Evolutionary conservation across 768 basidiomycete genomes (phyloP).

Genomic region (Infundibulicybe gibba): DNA sequence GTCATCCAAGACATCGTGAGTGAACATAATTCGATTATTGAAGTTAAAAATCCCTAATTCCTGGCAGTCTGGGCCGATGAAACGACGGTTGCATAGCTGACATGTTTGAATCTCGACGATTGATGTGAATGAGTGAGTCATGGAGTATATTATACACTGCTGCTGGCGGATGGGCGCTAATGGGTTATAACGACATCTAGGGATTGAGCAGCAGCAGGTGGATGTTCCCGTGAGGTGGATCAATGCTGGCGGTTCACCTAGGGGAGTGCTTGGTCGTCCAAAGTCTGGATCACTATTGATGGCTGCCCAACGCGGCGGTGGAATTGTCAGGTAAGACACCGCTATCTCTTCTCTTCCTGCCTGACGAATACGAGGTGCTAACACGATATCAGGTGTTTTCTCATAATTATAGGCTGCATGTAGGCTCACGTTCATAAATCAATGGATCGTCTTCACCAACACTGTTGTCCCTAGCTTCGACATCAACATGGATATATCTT

Average conservation of each 20-base stretch:
- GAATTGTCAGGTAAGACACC: constrained; percentile 7
- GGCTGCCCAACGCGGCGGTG: constrained; percentile 8
- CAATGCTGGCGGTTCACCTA: background rate
- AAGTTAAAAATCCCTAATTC: too few species aligned
- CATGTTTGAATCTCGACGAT: background rate
- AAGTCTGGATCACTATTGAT: constrained; percentile 2
- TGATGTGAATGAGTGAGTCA: background rate
- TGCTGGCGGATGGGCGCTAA: background rate
- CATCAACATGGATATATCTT: constrained; percentile 4
- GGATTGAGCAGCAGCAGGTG: too few species aligned
- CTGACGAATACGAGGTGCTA: too few species aligned
- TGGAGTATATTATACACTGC: background rate
- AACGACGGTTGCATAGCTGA: background rate
- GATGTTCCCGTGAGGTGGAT: background rate
- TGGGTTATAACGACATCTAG: background rate
- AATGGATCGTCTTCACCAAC: background rate
- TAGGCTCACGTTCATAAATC: background rate
- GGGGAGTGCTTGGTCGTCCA: background rate
- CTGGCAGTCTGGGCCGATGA: too few species aligned
- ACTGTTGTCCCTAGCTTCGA: constrained; percentile 1
- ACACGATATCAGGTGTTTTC: background rate
- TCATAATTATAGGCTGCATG: background rate
- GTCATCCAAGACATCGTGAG: too few species aligned
- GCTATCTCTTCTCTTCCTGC: background rate
- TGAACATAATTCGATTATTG: too few species aligned